A percentile compares a stretch with the other conserved stretches of the same genome.
phyloP scores from a whole-genome alignment of 805 yeast genomes.

The Jamesozyma jinghongensis region DNA sequence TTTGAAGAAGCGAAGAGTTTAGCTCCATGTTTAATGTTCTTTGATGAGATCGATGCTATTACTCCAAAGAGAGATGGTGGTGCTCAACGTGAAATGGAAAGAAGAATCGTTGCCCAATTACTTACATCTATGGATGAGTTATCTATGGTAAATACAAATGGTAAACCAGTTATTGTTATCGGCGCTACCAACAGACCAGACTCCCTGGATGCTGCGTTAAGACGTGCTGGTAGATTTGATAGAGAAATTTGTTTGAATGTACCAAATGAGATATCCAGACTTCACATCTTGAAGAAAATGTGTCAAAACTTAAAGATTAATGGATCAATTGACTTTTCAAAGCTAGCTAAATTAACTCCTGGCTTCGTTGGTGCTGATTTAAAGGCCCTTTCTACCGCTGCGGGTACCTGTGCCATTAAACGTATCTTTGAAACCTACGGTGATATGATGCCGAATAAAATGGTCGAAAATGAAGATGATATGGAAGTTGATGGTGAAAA shows the following conservation, averaged over 20 bases:
- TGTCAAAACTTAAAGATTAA: conserved; percentile 55
- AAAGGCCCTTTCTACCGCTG: conserved; percentile 87
- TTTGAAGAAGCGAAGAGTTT: conserved; percentile 84
- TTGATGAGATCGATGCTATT: conserved; percentile 96
- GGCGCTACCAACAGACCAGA: conserved; percentile 98
- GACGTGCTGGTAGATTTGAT: conserved; percentile 96
- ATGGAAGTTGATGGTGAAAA: conserved; percentile 2
- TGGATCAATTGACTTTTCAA: conserved; percentile 59
- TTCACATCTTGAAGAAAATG: conserved; percentile 67
- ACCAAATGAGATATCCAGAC: conserved; percentile 81
- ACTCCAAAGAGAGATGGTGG: conserved; percentile 94
- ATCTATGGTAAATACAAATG: conserved; percentile 77
- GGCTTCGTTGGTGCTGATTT: conserved; percentile 98
- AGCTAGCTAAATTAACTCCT: conserved; percentile 85
- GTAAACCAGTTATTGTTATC: conserved; percentile 85
- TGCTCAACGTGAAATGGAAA: conserved; percentile 96
- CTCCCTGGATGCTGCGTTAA: conserved; percentile 83
- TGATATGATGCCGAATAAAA: neutral
- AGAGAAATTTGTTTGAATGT: conserved; percentile 89
- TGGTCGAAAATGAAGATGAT: neutral
- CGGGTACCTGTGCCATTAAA: conserved; percentile 90
- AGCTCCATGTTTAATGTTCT: conserved; percentile 89
- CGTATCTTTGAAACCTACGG: conserved; percentile 63
- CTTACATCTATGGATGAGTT: conserved; percentile 92
- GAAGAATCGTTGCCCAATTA: conserved; percentile 91